Base-by-base conservation (phyloP, 148 eudicot genomes). In the Gaultheria prostrata region DNA sequence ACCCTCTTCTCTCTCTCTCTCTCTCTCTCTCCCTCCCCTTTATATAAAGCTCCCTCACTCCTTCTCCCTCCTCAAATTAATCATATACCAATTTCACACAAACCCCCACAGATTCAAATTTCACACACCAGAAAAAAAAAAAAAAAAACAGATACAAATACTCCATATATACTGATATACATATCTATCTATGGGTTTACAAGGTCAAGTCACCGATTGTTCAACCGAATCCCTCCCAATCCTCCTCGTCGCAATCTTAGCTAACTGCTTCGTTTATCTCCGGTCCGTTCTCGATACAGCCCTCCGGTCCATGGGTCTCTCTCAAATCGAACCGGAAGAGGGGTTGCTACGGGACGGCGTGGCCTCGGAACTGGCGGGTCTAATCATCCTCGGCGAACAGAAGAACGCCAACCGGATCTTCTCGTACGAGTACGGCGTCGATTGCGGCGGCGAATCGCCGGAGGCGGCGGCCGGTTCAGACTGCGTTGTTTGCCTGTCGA, bases 141-240 rank as follows among this genome's bases (percentile, higher is more conserved):
- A 33, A 15, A 30, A 4, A 54, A 15, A 46, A 2, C 3, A 51
- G 45, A 54, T 6, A 35, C 32, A 32, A 65, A 56, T 57, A 21
- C 24, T 20, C 26, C 26, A 20, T 54, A 21, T 14, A 14, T 54
- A 4, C 57, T n/a, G n/a, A n/a, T n/a, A n/a, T n/a, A n/a, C n/a
- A n/a, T n/a, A n/a, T n/a, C n/a, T n/a, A 54, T 17, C 2, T 7
- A 94, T 95, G 98, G 98, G 98, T 0, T 81, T 95, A 83, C 95
- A 95, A 10, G 85, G 83, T 79, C 97, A 93, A 50, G 84, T 93
- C 33, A 90, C 87, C 86, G 98, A 95, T 87, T 89, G 91, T 50
- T 85, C 92, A 21, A 89, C 94, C 0, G 97, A 93, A 77, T 95
- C 98, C 2, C 75, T 92, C 85, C 89, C 91, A 0, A 85, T 93